A percentile compares a stretch with the other conserved stretches of the same genome.
These are phyloP conservation scores for Plantago major DNA, from an alignment of 257 asterid genomes.

Conservation along the genomic window DNA sequence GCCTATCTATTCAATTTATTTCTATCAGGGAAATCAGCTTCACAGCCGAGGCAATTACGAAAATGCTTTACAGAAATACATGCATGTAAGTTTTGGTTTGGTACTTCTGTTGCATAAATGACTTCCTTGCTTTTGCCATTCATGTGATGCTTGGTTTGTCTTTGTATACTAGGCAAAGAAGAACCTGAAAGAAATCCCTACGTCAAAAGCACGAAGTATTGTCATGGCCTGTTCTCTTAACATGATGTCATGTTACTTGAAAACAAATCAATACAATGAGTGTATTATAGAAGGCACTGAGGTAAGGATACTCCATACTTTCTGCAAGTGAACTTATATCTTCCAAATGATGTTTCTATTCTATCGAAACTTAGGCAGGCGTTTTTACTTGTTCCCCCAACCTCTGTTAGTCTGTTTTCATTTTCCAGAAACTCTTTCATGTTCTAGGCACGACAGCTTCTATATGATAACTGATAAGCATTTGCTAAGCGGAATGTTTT, in stretches of 20 bases:
- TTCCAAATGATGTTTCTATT: no score
- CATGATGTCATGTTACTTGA: constrained; percentile 93
- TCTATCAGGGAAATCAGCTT: constrained; percentile 79
- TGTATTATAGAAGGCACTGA: constrained; percentile 86
- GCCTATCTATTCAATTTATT: constrained; percentile 19
- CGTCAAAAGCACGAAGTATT: constrained; percentile 57
- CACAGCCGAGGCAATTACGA: constrained; percentile 72
- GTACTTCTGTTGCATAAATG: constrained; percentile 10
- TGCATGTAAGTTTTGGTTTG: constrained; percentile 52
- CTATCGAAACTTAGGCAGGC: background rate
- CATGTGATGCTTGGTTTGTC: constrained; percentile 11
- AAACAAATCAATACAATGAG: constrained; percentile 69
- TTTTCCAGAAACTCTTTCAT: background rate
- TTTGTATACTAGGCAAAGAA: constrained; percentile 67
- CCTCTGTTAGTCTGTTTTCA: background rate
- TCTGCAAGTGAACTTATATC: background rate
- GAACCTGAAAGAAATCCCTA: constrained; percentile 62
- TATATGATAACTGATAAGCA: constrained; percentile 9
- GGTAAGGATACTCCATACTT: constrained; percentile 40
- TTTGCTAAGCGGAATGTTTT: constrained; percentile 16
- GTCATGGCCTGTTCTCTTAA: constrained; percentile 83
- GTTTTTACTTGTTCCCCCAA: background rate
- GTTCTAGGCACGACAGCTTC: background rate
- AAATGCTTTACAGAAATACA: constrained; percentile 74
- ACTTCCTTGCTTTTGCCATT: background rate